A percentile compares a stretch with the other conserved stretches of the same genome.
Evolutionary conservation across 768 basidiomycete genomes (phyloP).

Genomic region (Suillus lakei): DNA sequence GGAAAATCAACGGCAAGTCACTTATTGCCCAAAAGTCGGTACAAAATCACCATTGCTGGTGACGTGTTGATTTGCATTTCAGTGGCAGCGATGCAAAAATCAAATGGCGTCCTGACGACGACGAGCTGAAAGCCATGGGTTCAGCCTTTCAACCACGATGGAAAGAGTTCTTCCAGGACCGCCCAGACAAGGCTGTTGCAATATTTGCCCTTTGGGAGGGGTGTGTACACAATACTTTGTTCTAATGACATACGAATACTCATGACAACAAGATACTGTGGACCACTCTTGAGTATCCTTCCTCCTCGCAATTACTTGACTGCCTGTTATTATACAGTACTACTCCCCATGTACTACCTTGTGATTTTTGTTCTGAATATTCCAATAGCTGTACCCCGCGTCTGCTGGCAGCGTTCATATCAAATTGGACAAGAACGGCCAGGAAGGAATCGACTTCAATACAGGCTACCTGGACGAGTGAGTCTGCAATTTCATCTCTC

Average conservation of each 20-base stretch:
- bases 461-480: constrained; percentile 53
- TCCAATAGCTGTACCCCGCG: constrained; percentile 43
- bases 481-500: constrained; percentile 12
- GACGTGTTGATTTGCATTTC: not conserved
- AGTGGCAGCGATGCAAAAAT: constrained; percentile 22
- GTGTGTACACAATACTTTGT: not conserved
- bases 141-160: constrained; percentile 25
- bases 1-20: constrained; percentile 43
- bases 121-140: constrained; percentile 24
- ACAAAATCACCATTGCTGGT: not conserved
- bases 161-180: constrained; percentile 19
- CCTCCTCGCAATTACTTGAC: constrained; percentile 21
- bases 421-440: constrained; percentile 42
- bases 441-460: constrained; percentile 47
- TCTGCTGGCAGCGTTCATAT: constrained; percentile 56
- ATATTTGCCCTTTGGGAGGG: constrained; percentile 1
- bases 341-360: not conserved
- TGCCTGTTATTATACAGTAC: constrained; percentile 36
- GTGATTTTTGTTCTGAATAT: not conserved
- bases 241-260: not conserved
- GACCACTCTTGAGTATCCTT: not conserved
- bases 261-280: not conserved
- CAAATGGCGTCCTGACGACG: constrained; percentile 29
- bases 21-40: constrained; percentile 58
- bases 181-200: constrained; percentile 27